A percentile compares a stretch with the other conserved stretches of the same genome.
phyloP scores from a whole-genome alignment of 495 filamentous ascomycete species.

The Baudoinia panamericana region DNA sequence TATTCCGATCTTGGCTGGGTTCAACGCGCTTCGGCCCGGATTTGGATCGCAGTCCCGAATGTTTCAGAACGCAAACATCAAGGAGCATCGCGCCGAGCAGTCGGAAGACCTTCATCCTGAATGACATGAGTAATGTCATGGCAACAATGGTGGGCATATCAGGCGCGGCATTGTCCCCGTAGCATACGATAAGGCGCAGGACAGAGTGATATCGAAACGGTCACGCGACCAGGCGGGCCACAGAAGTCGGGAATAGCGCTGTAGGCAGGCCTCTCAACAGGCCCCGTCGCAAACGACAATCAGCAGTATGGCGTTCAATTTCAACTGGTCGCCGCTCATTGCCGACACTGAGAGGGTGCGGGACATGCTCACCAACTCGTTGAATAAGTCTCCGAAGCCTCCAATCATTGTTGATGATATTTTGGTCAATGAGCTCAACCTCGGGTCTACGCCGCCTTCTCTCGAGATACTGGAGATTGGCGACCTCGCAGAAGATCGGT shows the following conservation, averaged over 20 bases:
- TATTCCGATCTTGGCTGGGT: no score
- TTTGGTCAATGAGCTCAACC: slow-evolving; percentile 91
- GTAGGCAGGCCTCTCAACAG: slow-evolving; percentile 12
- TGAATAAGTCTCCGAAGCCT: slow-evolving; percentile 97
- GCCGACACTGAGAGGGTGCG: slow-evolving; percentile 84
- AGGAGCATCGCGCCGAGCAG: not conserved
- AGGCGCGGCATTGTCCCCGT: no score
- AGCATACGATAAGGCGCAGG: not conserved
- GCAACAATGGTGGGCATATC: no score
- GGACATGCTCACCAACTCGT: slow-evolving; percentile 82
- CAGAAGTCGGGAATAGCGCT: not conserved
- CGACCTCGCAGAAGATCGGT: slow-evolving; percentile 90
- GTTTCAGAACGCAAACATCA: no score
- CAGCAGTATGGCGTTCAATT: slow-evolving; percentile 99
- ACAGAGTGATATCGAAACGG: not conserved
- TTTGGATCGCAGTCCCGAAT: no score
- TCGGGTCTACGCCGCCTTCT: slow-evolving; percentile 81
- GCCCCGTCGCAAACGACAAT: slow-evolving; percentile 11
- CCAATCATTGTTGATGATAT: slow-evolving; percentile 99
- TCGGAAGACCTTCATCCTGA: no score
- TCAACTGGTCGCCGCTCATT: slow-evolving; percentile 99
- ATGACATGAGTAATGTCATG: no score
- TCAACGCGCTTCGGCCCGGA: no score
- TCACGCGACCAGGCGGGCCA: not conserved
- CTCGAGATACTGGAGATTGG: slow-evolving; percentile 95